Evolutionary conservation across 2,329 filamentous ascomycete genomes (phyloP), one percentile per base, ranked within the genome.

Genomic region (Calonectria crousiana): DNA sequence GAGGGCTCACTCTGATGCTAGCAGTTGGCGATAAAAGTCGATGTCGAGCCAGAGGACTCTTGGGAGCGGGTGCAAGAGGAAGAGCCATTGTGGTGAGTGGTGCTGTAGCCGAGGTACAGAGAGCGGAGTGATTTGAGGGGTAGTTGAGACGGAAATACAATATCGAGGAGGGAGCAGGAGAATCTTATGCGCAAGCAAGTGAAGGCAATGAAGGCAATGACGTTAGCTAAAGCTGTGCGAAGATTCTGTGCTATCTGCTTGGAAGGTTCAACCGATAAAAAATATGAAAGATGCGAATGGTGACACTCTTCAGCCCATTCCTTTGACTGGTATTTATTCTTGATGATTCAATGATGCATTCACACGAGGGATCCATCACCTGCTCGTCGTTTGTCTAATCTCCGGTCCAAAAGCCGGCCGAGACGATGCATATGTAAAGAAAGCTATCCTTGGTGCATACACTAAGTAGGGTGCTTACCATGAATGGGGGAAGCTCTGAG

Each of bases 11-110:
- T 38, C 92, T 87, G 28, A 95, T 87, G 0, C 89, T 88, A 2
- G 93, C 93, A 0, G 88, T 90, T 13, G 93, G 92, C 1, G 93
- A 90, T 16, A 95, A 88, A 58, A 95, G 84, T 9, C 93, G 91
- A 78, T 94, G 93, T 68, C 91, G 89, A 74, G 87, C 92, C 76
- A 95, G 84, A 70, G 91, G 89, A 72, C 92, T 92, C 82, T 90
- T 88, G 32, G 91, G 88, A 5, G 88, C 84, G 5, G 89, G 86
- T 8, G 89, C 86, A 66, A 79, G 76, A 23, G 85, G 85, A 20
- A 79, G 81, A 62, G 79, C 74, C 78, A 80, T 80, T 53, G 20
- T 66, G 26, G 10, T n/a, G 52, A 58, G 14, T 65, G 23, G 34
- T 38, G 36, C 26, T 52, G 51, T 34, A 52, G n/a, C 58, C 62